Base-by-base conservation (phyloP, 768 basidiomycete species). In the Lactarius akahatsu region DNA sequence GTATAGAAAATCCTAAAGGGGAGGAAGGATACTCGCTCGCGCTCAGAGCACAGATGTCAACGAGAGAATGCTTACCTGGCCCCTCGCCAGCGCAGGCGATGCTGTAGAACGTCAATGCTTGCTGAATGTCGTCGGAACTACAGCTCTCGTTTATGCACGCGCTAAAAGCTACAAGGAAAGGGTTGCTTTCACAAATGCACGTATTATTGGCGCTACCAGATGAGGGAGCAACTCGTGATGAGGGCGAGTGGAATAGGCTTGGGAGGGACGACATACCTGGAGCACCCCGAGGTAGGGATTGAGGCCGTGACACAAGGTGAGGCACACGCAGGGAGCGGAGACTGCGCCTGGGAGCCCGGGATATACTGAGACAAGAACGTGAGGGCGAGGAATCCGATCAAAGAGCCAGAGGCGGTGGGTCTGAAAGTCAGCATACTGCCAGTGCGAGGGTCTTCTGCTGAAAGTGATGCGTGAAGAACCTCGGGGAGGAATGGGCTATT, bases 261-360 rank as follows among this genome's bases (percentile, higher is more conserved):
- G 26, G 6, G 13, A 28, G 13, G 23, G 50, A 16, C 9, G 23
- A 15, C 64, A 23, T 18, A 65, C 59, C 9, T 0, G 23, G 16
- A 7, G 6, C 64, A 65, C 43, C 40, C 64, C 4, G 54, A 4
- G 2, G 16, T 2, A 15, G 2, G 4, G n/a, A 13, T 26, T 15
- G 50, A 30, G n/a, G 0, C 23, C 15, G 20, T 0, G 2, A 8
- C 30, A 4, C 58, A 60, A 3, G 16, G 2, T 34, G 4, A 0
- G 15, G 50, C 64, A 45, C 64, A 65, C 2, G 50, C 16, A 38
- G 58, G 59, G 2, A 26, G 8, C 7, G 13, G 10, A 10, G 54
- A 20, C 23, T 59, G 61, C 3, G 57, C 61, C 16, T 55, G 40
- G 32, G 58, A 59, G 20, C 55, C 11, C 18, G 52, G 52, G 52